A percentile compares a stretch with the other conserved stretches of the same genome.
phyloP scores from a whole-genome alignment of 129 eudicot genomes.

The Lonicera japonica region DNA sequence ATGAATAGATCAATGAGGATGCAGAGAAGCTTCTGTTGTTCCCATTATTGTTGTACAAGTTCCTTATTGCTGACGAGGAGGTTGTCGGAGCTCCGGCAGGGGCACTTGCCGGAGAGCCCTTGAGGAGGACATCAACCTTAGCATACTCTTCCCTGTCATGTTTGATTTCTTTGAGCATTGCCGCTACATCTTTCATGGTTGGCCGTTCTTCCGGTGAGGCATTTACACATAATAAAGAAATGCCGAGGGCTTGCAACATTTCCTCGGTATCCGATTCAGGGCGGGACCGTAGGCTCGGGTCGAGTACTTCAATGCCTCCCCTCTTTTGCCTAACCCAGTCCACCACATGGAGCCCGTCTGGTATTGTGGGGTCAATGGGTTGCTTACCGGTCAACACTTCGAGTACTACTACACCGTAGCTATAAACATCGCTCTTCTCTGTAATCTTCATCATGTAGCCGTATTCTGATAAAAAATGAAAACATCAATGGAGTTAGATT shows the following conservation, averaged over 20 bases:
- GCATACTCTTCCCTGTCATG: slow-evolving; percentile 71
- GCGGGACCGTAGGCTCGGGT: slow-evolving; percentile 38
- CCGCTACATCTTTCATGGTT: slow-evolving; percentile 81
- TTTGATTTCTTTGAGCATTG: slow-evolving; percentile 78
- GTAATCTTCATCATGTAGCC: slow-evolving; percentile 88
- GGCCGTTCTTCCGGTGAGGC: slow-evolving; percentile 75
- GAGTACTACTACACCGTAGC: slow-evolving; percentile 76
- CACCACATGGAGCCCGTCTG: slow-evolving; percentile 68
- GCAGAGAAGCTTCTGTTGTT: slow-evolving; percentile 65
- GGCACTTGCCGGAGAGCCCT: slow-evolving; percentile 39
- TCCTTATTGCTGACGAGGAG: slow-evolving; percentile 31
- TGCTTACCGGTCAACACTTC: slow-evolving; percentile 76
- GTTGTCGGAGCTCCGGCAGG: slow-evolving; percentile 31
- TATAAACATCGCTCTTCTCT: slow-evolving; percentile 85
- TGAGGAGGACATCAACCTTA: slow-evolving; percentile 59
- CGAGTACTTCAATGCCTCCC: slow-evolving; percentile 62
- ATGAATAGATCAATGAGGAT: slow-evolving; percentile 67
- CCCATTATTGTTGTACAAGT: slow-evolving; percentile 32
- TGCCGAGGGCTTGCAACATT: slow-evolving; percentile 65
- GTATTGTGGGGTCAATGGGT: slow-evolving; percentile 79
- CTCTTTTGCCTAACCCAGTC: slow-evolving; percentile 75
- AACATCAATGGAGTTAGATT: neutral
- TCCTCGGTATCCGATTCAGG: slow-evolving; percentile 71
- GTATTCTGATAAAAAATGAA: slow-evolving; percentile 52
- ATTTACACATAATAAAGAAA: slow-evolving; percentile 59